phyloP scores from a whole-genome alignment of 805 yeast genomes.

The Kodamaea neixiangensis region DNA sequence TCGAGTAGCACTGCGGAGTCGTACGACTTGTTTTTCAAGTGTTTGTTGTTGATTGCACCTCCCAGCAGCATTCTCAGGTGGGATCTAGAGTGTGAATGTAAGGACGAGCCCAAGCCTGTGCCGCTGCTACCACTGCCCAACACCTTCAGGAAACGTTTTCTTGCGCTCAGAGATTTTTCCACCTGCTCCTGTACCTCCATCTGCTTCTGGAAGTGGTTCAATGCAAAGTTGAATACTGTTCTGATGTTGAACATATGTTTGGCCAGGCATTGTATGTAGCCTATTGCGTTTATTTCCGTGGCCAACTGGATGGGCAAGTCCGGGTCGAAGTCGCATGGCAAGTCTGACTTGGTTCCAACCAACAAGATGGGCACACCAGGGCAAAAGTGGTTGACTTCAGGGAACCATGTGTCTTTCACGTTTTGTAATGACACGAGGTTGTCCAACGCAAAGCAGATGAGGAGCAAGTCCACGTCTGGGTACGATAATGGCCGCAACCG shows the following conservation, averaged over 20 bases:
- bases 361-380: slow-evolving; percentile 75
- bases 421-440: slow-evolving; percentile 64
- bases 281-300: slow-evolving; percentile 61
- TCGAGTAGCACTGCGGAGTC: slow-evolving; percentile 39
- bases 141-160: slow-evolving; percentile 36
- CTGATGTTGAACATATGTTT: slow-evolving; percentile 64
- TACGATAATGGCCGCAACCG: slow-evolving; percentile 76
- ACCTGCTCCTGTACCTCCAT: slow-evolving; percentile 37
- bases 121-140: slow-evolving; percentile 23
- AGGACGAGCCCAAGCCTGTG: slow-evolving; percentile 10
- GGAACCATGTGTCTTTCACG: slow-evolving; percentile 81
- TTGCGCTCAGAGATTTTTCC: slow-evolving; percentile 31
- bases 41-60: slow-evolving; percentile 22
- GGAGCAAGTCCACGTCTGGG: slow-evolving; percentile 73
- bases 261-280: slow-evolving; percentile 81
- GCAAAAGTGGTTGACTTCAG: slow-evolving; percentile 82
- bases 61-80: slow-evolving; percentile 25
- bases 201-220: slow-evolving; percentile 44
- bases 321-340: slow-evolving; percentile 40
- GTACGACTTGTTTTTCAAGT: slow-evolving; percentile 38
- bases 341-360: slow-evolving; percentile 83
- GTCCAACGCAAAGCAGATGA: slow-evolving; percentile 76
- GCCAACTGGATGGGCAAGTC: slow-evolving; percentile 57
- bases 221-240: slow-evolving; percentile 66
- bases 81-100: slow-evolving; percentile 3